Conservation (phyloP, 208 protist species). For the Tetramitus jugosus region DNA sequence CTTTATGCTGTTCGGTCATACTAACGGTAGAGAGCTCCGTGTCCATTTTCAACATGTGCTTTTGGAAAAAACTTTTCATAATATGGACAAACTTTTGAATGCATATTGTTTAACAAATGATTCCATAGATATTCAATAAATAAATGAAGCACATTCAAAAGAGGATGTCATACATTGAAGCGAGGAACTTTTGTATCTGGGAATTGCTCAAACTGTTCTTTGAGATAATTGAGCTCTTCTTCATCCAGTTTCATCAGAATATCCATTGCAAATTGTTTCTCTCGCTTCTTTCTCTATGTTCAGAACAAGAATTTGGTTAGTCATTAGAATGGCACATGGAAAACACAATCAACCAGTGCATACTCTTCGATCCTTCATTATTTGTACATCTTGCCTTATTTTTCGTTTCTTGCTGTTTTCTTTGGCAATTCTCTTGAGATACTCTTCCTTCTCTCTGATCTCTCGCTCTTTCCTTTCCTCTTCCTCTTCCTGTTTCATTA, state of each 20-base stretch:
- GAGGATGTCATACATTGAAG: not conserved
- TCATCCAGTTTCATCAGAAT: not conserved
- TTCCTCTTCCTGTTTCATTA: not conserved
- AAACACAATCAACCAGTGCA: not conserved
- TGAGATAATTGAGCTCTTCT: not conserved
- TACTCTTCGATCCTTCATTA: slow-evolving; percentile 1
- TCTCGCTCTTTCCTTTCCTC: not conserved
- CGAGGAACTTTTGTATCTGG: not conserved
- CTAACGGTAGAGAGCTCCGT: not conserved
- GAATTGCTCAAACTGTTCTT: not conserved
- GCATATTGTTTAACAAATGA: too few relatives aligned
- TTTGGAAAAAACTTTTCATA: not conserved
- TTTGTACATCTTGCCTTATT: not conserved
- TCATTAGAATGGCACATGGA: not conserved
- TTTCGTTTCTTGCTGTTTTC: not conserved
- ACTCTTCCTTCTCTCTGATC: not conserved
- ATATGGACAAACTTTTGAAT: too few relatives aligned
- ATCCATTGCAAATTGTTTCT: slow-evolving; percentile 13
- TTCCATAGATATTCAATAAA: not conserved
- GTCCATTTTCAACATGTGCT: not conserved
- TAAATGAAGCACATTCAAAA: not conserved
- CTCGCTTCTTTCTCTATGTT: not conserved
- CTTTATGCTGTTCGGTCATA: not conserved
- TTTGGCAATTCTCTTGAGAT: not conserved
- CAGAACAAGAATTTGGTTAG: not conserved